Evolutionary conservation across 306 rosid species (phyloP), one percentile per base, ranked within the genome.

Genomic region (Cajanus cajan): DNA sequence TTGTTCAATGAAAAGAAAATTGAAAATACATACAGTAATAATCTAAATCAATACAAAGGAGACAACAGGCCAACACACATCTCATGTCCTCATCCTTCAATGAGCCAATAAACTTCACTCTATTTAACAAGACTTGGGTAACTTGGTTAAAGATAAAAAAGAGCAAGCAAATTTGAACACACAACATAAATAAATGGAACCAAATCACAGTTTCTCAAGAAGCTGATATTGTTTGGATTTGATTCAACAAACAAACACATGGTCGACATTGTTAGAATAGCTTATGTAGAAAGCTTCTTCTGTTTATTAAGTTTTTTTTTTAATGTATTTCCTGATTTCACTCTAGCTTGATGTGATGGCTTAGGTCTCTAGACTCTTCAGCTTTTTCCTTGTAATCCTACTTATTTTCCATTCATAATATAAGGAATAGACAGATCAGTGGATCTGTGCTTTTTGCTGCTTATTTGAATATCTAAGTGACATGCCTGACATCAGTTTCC

Each of bases 161-260:
- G 64, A 12, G 36, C 0, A 58, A 41, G 69, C 7, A 25, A 78
- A 78, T 44, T 65, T 15, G n/a, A 48, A 47, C 5, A 14, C 7
- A 25, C 63, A 78, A 43, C 70, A 79, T 45, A 58, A 54, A 73
- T 39, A 73, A 15, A 59, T 2, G 58, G 19, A 58, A 44, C 45
- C 28, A 58, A 59, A 18, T 43, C 25, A 16, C n/a, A 40, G 67
- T 40, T 55, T 24, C 52, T 14, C 68, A 24, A 57, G 63, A 55
- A 73, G 41, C 47, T 50, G 62, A 48, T 16, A 61, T 31, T 16
- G 21, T 78, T 51, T 21, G 61, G 8, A 69, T 47, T 69, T n/a
- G 21, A 71, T 47, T 61, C 13, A 54, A 62, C 12, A 45, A 28
- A 54, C 25, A 64, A 63, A 28, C 28, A 24, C 5, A 37, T 15